Evolutionary conservation across 345 rosid species (phyloP).

Genomic region (Citrus sp.): DNA sequence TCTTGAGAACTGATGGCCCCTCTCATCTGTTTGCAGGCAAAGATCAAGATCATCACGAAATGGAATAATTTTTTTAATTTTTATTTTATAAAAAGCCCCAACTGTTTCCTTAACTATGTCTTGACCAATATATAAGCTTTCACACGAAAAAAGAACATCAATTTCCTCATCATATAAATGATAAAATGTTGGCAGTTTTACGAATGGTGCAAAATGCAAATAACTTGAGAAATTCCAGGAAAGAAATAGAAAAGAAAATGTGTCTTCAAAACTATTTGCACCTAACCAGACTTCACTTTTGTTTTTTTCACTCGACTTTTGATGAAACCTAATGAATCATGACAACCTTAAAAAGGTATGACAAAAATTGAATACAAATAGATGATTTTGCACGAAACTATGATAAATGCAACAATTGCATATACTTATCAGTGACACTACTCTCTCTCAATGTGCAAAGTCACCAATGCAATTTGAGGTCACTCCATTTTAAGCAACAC

Average conservation of each 20-base stretch:
- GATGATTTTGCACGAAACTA: not conserved
- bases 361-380: not conserved
- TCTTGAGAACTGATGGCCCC: conserved; percentile 28
- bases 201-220: not conserved
- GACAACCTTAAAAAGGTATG: not conserved
- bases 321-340: not conserved
- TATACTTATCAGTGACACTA: not conserved
- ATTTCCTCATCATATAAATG: not conserved
- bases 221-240: not conserved
- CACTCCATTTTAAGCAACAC: not conserved
- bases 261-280: not conserved
- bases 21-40: conserved; percentile 35
- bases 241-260: not conserved
- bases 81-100: rapidly evolving
- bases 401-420: not conserved
- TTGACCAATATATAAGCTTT: not conserved
- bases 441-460: not conserved
- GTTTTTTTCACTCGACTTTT: not conserved
- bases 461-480: not conserved
- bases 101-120: not conserved
- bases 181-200: not conserved
- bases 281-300: not conserved
- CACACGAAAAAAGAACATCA: not conserved
- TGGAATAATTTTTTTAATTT: not conserved
- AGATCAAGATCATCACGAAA: not conserved